phyloP scores from a whole-genome alignment of 139 green algal species.

The Chlorella vulgaris region DNA sequence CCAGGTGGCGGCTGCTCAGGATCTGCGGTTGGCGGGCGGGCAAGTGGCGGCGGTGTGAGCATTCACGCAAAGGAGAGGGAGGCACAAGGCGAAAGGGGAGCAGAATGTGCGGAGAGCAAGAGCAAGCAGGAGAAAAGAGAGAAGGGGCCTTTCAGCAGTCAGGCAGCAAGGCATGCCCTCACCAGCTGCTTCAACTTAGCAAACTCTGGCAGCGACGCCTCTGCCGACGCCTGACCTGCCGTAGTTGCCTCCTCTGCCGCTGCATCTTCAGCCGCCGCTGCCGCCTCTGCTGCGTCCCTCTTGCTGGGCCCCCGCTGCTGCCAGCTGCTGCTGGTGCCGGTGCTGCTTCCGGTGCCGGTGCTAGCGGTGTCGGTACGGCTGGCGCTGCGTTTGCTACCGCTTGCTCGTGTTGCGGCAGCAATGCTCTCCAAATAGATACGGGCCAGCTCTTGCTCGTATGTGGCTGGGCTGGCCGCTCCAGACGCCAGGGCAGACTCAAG shows the following conservation, averaged over 20 bases:
- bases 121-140: neutral
- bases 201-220: slow-evolving; percentile 23
- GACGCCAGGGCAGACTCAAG: slow-evolving; percentile 74
- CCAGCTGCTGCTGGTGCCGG: neutral
- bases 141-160: neutral
- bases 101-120: neutral
- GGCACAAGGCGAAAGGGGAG: too few species aligned
- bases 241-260: too few species aligned
- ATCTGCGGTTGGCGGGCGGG: slow-evolving; percentile 34
- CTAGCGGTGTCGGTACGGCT: too few species aligned
- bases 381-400: neutral
- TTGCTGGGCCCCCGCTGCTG: neutral
- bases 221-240: neutral
- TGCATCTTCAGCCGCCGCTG: neutral
- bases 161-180: neutral
- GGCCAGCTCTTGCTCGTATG: slow-evolving; percentile 75
- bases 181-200: slow-evolving; percentile 42
- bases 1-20: slow-evolving; percentile 63
- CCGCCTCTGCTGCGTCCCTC: neutral
- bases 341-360: neutral
- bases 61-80: too few species aligned
- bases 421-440: slow-evolving; percentile 75
- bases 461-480: slow-evolving; percentile 37
- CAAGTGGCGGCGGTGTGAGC: neutral
- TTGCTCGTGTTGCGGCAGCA: slow-evolving; percentile 30